Conservation (phyloP, 139 green algal genomes). For the Chlorella sp. region DNA sequence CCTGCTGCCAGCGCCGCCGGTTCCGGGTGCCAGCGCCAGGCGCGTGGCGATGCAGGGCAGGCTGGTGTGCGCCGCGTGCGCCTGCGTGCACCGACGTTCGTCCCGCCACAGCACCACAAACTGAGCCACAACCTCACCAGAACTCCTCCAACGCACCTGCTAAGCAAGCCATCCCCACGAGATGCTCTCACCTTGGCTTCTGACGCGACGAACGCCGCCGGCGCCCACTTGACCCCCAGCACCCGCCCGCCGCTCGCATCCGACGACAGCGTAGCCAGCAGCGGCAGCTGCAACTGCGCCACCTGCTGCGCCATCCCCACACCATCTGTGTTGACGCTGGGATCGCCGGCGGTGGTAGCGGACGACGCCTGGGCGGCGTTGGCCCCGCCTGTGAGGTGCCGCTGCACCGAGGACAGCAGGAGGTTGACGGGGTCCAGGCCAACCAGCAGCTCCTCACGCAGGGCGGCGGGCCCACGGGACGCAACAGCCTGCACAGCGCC, state of each 20-base stretch:
- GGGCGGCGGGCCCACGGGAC: constrained; percentile 16
- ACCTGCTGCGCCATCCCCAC: neutral
- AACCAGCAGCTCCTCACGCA: constrained; percentile 67
- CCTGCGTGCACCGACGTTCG: neutral
- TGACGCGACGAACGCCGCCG: constrained; percentile 27
- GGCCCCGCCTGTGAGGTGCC: constrained; percentile 13
- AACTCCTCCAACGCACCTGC: neutral
- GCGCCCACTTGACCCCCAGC: constrained; percentile 57
- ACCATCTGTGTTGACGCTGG: neutral
- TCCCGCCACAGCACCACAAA: neutral
- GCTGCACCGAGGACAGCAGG: constrained; percentile 35
- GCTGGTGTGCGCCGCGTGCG: neutral
- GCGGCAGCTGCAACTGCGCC: neutral
- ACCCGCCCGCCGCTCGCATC: constrained; percentile 44
- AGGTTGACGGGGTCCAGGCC: constrained; percentile 63
- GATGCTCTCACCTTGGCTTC: neutral
- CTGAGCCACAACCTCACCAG: neutral
- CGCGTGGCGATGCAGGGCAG: neutral
- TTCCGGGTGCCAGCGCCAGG: neutral
- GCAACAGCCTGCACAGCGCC: constrained; percentile 30
- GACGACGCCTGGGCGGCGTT: neutral
- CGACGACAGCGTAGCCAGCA: constrained; percentile 48
- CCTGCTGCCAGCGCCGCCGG: neutral
- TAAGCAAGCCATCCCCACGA: neutral
- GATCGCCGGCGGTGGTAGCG: no score